Percentiles rank a stretch among this genome's conserved stretches.
phyloP scores from a whole-genome alignment of 148 eudicot genomes.

The Nyssa sinensis region DNA sequence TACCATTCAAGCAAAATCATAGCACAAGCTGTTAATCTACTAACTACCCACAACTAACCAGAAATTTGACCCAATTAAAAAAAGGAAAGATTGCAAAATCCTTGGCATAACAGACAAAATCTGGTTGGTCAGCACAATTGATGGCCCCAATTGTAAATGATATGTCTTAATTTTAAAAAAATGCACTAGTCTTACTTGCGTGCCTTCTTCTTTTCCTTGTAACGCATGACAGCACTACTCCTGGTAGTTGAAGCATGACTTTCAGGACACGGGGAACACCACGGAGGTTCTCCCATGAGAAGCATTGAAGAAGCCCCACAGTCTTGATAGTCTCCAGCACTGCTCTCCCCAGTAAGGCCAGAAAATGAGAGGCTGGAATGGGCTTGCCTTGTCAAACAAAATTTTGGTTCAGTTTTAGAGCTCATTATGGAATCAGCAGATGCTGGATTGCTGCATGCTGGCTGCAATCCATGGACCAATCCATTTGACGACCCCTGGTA shows the following conservation, averaged over 20 bases:
- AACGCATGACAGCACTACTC: constrained; percentile 82
- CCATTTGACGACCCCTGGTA: constrained; percentile 36
- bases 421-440: constrained; percentile 53
- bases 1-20: no score
- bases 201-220: constrained; percentile 90
- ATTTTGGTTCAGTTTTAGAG: constrained; percentile 55
- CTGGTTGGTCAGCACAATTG: no score
- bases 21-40: neutral
- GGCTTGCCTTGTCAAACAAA: constrained; percentile 52
- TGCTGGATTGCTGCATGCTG: constrained; percentile 47
- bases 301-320: constrained; percentile 79
- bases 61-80: neutral
- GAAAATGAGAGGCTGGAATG: constrained; percentile 70
- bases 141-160: no score
- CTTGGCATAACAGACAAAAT: neutral
- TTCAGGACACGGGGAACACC: constrained; percentile 60
- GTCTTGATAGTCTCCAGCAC: constrained; percentile 82
- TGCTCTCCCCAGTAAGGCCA: constrained; percentile 69
- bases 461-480: constrained; percentile 26
- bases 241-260: constrained; percentile 51
- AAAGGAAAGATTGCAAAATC: neutral
- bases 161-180: no score
- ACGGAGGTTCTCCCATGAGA: constrained; percentile 81
- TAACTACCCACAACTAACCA: neutral
- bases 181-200: constrained; percentile 59